These are phyloP conservation scores for Colletotrichum caudatum DNA, from an alignment of 2,329 filamentous ascomycete species.

Conservation along the genomic window DNA sequence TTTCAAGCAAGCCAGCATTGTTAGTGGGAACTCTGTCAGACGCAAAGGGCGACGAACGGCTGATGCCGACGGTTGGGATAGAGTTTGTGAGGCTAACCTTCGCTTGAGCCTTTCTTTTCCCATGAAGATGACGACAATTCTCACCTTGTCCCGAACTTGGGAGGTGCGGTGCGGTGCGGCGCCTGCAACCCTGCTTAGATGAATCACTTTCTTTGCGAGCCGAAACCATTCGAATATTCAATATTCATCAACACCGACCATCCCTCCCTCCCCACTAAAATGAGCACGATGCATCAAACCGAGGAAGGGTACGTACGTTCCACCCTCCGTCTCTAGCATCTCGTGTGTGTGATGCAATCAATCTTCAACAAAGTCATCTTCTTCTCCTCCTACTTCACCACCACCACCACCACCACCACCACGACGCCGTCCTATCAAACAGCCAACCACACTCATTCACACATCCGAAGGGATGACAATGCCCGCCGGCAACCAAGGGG, in stretches of 20 bases:
- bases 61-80: constrained; percentile 10
- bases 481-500: constrained; percentile 12
- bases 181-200: background rate
- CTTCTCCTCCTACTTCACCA: constrained; percentile 31
- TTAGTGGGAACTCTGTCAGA: constrained; percentile 21
- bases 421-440: constrained; percentile 21
- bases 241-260: background rate
- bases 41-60: constrained; percentile 24
- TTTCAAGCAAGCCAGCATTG: constrained; percentile 13
- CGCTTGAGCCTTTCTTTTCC: background rate
- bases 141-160: constrained; percentile 10
- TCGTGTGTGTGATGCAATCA: constrained; percentile 14
- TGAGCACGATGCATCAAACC: constrained; percentile 7
- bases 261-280: background rate
- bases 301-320: background rate
- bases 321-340: background rate
- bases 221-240: background rate
- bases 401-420: constrained; percentile 22
- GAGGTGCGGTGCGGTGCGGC: background rate
- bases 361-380: constrained; percentile 37
- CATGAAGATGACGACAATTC: background rate
- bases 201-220: background rate
- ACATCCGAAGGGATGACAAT: constrained; percentile 15
- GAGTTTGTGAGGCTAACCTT: constrained; percentile 34
- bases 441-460: constrained; percentile 20